Evolutionary conservation across 768 basidiomycete genomes (phyloP).

Genomic region (Trametes villosa): DNA sequence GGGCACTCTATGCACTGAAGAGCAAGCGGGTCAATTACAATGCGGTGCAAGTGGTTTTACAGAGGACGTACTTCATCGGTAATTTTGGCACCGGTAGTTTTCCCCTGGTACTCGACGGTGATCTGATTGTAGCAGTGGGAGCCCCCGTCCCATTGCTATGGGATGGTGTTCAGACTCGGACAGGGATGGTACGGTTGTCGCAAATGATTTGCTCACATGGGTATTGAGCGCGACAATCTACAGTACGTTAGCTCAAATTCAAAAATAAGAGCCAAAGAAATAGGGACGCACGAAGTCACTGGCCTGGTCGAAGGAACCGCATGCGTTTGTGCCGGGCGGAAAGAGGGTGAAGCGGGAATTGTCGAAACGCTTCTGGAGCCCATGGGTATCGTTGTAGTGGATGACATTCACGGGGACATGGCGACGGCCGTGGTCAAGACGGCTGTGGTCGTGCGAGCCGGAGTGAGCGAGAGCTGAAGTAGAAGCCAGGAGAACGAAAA

Average conservation of each 20-base stretch:
- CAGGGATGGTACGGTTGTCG: background rate
- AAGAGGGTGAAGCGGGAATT: constrained; percentile 25
- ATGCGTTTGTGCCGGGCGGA: constrained; percentile 21
- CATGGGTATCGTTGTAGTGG: background rate
- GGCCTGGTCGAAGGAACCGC: constrained; percentile 21
- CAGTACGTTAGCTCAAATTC: background rate
- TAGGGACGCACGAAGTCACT: constrained; percentile 26
- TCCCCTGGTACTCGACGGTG: constrained; percentile 62
- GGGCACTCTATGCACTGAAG: constrained; percentile 65
- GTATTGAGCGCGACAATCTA: constrained; percentile 58
- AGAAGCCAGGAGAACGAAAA: constrained; percentile 14
- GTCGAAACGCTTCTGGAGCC: constrained; percentile 21
- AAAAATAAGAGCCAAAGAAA: background rate
- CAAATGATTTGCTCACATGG: constrained; percentile 28
- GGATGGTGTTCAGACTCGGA: background rate
- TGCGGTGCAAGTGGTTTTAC: background rate
- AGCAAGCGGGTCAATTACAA: too few species aligned
- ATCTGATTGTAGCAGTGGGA: constrained; percentile 63
- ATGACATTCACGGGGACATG: constrained; percentile 11
- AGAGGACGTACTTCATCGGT: constrained; percentile 56
- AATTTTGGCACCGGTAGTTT: constrained; percentile 58
- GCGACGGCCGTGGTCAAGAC: constrained; percentile 7
- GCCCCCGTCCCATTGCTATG: constrained; percentile 60
- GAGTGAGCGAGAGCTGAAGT: constrained; percentile 14
- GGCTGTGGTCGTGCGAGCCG: background rate